Conservation (phyloP, 805 yeast species). For the Maudiozyma turicensis region DNA sequence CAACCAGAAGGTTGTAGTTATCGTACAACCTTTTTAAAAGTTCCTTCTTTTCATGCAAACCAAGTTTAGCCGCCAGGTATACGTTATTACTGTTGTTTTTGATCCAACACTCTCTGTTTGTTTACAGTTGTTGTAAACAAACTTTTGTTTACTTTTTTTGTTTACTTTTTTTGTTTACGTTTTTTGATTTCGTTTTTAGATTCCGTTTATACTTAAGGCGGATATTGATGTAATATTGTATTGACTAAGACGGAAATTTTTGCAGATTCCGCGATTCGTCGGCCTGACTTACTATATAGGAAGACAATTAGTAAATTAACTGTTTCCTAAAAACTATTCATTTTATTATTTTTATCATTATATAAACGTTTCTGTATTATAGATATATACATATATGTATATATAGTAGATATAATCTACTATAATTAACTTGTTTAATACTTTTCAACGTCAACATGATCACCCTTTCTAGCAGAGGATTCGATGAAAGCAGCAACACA, state of each 20-base stretch:
- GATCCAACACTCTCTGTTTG: background rate
- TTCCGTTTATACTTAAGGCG: too few relatives aligned
- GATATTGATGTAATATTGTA: background rate
- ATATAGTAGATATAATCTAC: background rate
- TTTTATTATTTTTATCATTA: too few relatives aligned
- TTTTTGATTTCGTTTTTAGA: background rate
- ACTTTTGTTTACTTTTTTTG: background rate
- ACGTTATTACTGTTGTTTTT: too few relatives aligned
- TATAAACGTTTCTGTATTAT: too few relatives aligned
- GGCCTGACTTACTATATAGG: too few relatives aligned
- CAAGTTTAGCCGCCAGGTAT: background rate
- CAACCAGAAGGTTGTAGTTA: background rate
- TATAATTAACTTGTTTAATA: background rate
- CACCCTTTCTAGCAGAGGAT: conserved; percentile 49
- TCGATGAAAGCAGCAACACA: conserved; percentile 77
- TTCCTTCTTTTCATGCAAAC: conserved; percentile 1
- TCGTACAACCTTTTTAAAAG: background rate
- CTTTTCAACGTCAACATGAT: conserved; percentile 37
- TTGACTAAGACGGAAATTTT: background rate
- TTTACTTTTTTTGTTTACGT: background rate
- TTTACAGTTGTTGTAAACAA: too few relatives aligned
- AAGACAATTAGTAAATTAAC: too few relatives aligned
- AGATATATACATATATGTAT: too few relatives aligned
- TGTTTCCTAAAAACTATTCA: too few relatives aligned
- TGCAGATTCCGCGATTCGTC: background rate